Percentiles rank a stretch among this genome's conserved stretches.
phyloP scores from a whole-genome alignment of 2,329 filamentous ascomycete species.

The Aplosporella prunicola region DNA sequence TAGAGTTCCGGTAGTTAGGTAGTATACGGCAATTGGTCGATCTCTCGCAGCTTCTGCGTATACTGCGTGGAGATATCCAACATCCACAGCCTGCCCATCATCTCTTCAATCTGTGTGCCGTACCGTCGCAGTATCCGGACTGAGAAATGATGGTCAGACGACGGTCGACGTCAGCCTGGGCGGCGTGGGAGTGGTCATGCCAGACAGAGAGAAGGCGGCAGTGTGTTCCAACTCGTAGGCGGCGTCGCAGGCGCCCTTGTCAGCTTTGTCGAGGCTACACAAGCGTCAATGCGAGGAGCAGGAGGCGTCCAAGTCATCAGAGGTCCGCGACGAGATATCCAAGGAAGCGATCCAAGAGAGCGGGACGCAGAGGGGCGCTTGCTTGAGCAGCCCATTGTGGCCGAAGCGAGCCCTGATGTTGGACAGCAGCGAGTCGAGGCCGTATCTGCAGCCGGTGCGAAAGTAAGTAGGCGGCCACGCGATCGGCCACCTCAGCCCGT shows the following conservation, averaged over 20 bases:
- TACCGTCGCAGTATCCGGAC: constrained; percentile 77
- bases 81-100: constrained; percentile 69
- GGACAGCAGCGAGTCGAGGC: too few relatives aligned
- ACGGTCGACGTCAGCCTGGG: constrained; percentile 70
- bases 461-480: too few relatives aligned
- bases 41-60: constrained; percentile 65
- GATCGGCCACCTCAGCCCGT: too few relatives aligned
- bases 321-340: neutral
- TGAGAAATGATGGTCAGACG: constrained; percentile 65
- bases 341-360: constrained; percentile 6
- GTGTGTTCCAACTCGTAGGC: constrained; percentile 56
- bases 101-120: constrained; percentile 66
- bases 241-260: constrained; percentile 58
- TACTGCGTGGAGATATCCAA: constrained; percentile 76
- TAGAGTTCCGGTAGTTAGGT: neutral
- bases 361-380: too few relatives aligned
- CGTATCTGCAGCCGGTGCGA: too few relatives aligned
- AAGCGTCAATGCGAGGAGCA: constrained; percentile 2
- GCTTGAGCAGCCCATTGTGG: too few relatives aligned
- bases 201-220: constrained; percentile 48
- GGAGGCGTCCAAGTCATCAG: neutral
- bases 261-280: constrained; percentile 65
- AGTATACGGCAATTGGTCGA: constrained; percentile 55
- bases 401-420: too few relatives aligned
- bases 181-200: constrained; percentile 60